Evolutionary conservation across 2,329 filamentous ascomycete genomes (phyloP).

Genomic region (Septoria linicola): DNA sequence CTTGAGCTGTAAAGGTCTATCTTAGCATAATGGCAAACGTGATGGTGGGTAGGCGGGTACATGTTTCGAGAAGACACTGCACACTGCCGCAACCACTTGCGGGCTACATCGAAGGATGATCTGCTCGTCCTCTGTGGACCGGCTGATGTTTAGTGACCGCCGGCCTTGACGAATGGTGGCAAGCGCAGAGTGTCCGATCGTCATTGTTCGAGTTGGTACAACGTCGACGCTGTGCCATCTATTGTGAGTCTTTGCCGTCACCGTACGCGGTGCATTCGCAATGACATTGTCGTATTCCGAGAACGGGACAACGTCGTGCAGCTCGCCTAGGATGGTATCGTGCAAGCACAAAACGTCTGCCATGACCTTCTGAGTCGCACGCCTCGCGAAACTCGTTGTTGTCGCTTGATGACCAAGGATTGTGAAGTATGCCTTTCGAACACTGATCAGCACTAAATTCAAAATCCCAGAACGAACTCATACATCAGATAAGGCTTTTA

Average conservation of each 20-base stretch:
- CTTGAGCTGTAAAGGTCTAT: conserved; percentile 59
- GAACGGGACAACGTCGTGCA: conserved; percentile 69
- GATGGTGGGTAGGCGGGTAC: conserved; percentile 38
- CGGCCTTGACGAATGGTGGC: conserved; percentile 39
- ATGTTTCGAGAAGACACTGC: conserved; percentile 54
- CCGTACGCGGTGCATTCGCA: conserved; percentile 11
- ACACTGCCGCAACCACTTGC: conserved; percentile 54
- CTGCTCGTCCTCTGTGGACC: conserved; percentile 41
- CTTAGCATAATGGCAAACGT: conserved; percentile 47
- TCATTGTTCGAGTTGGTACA: conserved; percentile 39
- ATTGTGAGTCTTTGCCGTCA: conserved; percentile 42
- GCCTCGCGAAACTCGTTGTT: conserved; percentile 30
- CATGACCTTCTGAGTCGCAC: conserved; percentile 34
- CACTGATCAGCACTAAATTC: conserved; percentile 1
- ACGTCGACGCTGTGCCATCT: conserved; percentile 52
- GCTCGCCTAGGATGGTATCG: conserved; percentile 72
- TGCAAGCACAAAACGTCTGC: conserved; percentile 80
- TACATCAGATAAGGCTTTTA: conserved; percentile 85
- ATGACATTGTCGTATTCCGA: conserved; percentile 50
- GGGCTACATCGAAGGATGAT: conserved; percentile 50
- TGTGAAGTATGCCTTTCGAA: conserved; percentile 46
- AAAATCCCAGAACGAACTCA: conserved; percentile 32
- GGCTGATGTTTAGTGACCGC: conserved; percentile 49
- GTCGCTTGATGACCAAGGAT: conserved; percentile 35
- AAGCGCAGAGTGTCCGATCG: conserved; percentile 29